Evolutionary conservation across 164 flowering plant species (phyloP), one percentile per base, ranked within the genome.

Genomic region (Chloranthus sessilifolius): DNA sequence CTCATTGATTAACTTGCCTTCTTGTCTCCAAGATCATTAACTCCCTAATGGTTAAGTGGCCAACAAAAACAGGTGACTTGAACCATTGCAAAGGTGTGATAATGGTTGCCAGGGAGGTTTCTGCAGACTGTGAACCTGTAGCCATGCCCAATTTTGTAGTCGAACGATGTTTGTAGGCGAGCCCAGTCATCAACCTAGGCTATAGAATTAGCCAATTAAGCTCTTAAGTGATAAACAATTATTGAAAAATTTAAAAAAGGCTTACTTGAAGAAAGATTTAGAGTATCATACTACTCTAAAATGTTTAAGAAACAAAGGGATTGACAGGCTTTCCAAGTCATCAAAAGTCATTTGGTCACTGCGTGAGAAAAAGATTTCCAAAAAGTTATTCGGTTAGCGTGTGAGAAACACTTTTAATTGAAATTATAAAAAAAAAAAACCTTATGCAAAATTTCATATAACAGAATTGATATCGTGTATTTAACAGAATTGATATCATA

Each of bases 21-120:
- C 56, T 47, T 71, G 76, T 71, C 80, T 43, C 63, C 62, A 64
- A 63, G 46, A 55, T 42, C 58, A 47, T 43, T 68, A 57, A 58
- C 24, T 11, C 26, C 54, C 49, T 38, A 55, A 41, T 42, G 49
- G 34, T 59, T 7, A 64, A 75, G 80, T 78, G 83, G 83, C 83
- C 61, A 78, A 78, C 80, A 78, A 65, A 70, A 71, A 68, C 75
- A 62, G 43, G 64, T 65, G 64, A 45, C 47, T 48, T 23, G 56
- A 66, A 47, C 34, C 52, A 52, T 50, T 61, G 11, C 21, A 26
- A 55, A 41, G 50, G 51, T 41, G 49, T 19, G 56, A 63, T 59
- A 67, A 56, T 74, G 70, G 60, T 60, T 42, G 56, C 68, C 70
- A 74, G 56, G 53, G 45, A 50, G 52, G 48, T 40, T 64, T 72